Base-by-base conservation (phyloP, 2,329 filamentous ascomycete species). In the Pseudogymnoascus sp. region DNA sequence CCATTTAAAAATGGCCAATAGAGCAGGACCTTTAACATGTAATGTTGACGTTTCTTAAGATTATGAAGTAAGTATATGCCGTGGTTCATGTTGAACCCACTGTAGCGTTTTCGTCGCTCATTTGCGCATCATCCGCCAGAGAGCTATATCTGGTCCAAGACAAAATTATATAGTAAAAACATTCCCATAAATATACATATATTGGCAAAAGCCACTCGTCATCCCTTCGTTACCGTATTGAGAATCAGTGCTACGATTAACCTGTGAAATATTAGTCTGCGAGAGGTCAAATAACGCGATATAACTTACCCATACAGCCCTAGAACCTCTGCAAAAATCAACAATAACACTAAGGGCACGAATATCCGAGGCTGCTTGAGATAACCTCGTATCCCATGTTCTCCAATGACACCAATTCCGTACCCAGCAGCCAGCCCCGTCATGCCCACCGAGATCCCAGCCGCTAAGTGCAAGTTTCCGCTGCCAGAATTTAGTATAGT, bases 291-390 rank as follows among this genome's bases (percentile, higher is more conserved):
- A 57, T 7, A 57, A 17, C 5, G 26, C 2, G 9, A 13, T n/a
- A 13, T 19, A 13, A 33, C 47, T 1, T 33, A 57, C 47, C 47
- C 47, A 57, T 57, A 57, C 13, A 57, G 21, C 17, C 47, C 47
- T 4, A 57, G 47, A 33, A 57, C 47, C 26, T 57, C 47, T 8
- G 47, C 47, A 57, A 57, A 57, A 57, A 57, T 57, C 28, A 57
- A 19, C 4, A 57, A n/a, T 9, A 57, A 19, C 19, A 57, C 47
- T n/a, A 57, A 57, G 15, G 47, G 26, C n/a, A 57, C 47, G 15
- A 57, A 57, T 57, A 57, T 57, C 47, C 47, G 47, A 1, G 47
- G 31, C 17, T 57, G 47, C 10, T 33, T 57, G 26, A 19, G 4
- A 33, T 57, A 57, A 19, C 9, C n/a, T 13, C 47, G 47, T 57